Evolutionary conservation across 148 eudicot species (phyloP).

Genomic region (Nyssa sinensis): DNA sequence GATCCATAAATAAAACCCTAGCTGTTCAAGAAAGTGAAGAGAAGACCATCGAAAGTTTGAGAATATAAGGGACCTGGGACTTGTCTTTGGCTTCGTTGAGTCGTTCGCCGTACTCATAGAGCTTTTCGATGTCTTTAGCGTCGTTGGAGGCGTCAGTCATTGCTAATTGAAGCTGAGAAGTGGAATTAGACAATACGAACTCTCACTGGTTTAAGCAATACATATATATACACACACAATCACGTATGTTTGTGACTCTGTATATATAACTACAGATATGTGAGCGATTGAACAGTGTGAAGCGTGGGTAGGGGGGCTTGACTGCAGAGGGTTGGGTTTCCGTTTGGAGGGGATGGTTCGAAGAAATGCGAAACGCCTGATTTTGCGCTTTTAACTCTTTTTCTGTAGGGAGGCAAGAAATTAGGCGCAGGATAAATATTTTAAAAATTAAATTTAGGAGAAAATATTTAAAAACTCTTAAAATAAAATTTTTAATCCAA

Average conservation of each 20-base stretch:
- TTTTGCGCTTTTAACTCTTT: no score
- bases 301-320: no score
- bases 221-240: no score
- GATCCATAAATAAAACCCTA: conserved; percentile 29
- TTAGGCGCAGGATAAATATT: no score
- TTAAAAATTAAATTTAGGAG: no score
- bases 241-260: background rate
- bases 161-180: conserved; percentile 12
- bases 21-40: conserved; percentile 2
- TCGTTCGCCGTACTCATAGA: conserved; percentile 86
- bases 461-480: no score
- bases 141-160: conserved; percentile 61
- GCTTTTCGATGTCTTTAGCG: conserved; percentile 68
- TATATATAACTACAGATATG: background rate
- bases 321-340: no score
- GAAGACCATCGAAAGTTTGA: background rate
- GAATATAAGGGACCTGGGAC: conserved; percentile 58
- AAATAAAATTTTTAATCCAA: no score
- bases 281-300: background rate
- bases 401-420: no score
- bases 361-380: no score
- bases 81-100: conserved; percentile 87
- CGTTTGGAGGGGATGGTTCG: no score
- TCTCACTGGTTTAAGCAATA: background rate
- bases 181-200: background rate